A percentile compares a stretch with the other conserved stretches of the same genome.
These are phyloP conservation scores for Citrus australasica DNA, from an alignment of 345 rosid species.

Conservation along the genomic window DNA sequence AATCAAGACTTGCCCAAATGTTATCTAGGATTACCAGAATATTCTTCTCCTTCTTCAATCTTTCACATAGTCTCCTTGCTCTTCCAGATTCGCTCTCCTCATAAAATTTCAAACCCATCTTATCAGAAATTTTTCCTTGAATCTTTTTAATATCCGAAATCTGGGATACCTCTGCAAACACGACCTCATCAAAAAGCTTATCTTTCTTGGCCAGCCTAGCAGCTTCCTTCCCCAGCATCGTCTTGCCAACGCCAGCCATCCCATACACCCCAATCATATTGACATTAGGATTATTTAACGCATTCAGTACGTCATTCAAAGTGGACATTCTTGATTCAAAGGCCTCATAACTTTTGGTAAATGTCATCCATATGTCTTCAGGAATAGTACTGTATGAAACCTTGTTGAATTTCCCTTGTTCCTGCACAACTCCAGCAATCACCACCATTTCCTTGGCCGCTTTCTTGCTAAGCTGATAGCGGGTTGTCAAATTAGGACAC, in stretches of 20 bases:
- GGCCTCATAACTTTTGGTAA: neutral
- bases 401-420: neutral
- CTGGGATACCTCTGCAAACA: neutral
- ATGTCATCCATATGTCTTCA: neutral
- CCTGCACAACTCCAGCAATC: neutral
- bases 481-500: neutral
- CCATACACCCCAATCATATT: neutral
- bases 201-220: neutral
- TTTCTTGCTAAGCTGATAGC: neutral
- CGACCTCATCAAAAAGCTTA: neutral
- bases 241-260: neutral
- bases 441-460: neutral
- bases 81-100: neutral
- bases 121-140: constrained; percentile 16
- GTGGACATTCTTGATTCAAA: too few relatives aligned
- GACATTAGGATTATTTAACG: neutral
- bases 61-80: neutral
- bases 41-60: constrained; percentile 11
- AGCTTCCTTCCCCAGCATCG: neutral
- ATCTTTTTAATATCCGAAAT: constrained; percentile 12
- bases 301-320: neutral
- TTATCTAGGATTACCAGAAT: constrained; percentile 7
- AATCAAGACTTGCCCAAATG: constrained; percentile 22
- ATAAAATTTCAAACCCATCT: constrained; percentile 3
- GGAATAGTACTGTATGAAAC: neutral